These are phyloP conservation scores for Castanospermum australe DNA, from an alignment of 306 rosid genomes.

Conservation along the genomic window DNA sequence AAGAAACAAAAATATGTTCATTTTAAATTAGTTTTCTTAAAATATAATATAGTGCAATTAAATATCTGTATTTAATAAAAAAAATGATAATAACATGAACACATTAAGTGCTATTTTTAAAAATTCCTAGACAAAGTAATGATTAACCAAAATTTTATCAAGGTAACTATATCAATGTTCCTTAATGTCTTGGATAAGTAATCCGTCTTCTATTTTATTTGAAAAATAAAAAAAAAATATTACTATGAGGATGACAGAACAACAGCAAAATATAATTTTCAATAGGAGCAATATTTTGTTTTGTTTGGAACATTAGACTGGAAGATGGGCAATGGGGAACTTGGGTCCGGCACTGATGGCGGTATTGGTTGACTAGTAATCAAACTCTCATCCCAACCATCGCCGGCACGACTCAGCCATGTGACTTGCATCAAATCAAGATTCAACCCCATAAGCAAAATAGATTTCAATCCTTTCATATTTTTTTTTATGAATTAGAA, in stretches of 20 bases:
- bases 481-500: no score
- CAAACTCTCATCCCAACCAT: neutral
- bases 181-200: neutral
- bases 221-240: neutral
- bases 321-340: neutral
- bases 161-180: neutral
- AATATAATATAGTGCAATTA: no score
- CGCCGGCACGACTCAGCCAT: neutral
- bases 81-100: no score
- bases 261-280: neutral
- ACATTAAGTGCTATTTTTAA: no score
- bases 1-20: no score
- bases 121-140: no score
- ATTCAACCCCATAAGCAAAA: neutral
- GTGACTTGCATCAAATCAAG: neutral
- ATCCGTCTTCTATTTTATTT: neutral
- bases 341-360: slow-evolving; percentile 46
- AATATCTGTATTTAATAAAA: no score
- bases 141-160: neutral
- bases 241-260: neutral
- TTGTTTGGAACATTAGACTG: neutral
- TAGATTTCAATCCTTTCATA: no score
- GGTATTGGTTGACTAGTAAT: slow-evolving; percentile 27
- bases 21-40: no score
- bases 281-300: neutral